A percentile compares a stretch with the other conserved stretches of the same genome.
Conservation (phyloP, 1,284 basidiomycete species). For the Sparassis latifolia region DNA sequence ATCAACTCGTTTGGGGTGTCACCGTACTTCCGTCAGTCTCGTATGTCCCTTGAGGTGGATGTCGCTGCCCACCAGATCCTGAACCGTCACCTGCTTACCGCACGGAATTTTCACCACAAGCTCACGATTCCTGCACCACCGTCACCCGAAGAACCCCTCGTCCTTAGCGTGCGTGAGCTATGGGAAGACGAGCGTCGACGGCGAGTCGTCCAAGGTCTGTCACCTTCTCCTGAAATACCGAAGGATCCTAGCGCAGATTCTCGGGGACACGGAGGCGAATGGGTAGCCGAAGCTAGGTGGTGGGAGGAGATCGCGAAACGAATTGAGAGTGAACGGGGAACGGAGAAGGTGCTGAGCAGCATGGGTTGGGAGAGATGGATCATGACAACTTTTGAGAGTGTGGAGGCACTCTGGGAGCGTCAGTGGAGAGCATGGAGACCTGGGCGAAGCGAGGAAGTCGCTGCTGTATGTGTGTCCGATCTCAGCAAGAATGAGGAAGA, state of each 20-base stretch:
- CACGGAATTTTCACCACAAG: conserved; percentile 72
- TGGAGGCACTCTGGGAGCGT: conserved; percentile 69
- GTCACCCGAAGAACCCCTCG: conserved; percentile 67
- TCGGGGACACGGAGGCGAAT: conserved; percentile 49
- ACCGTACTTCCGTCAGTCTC: conserved; percentile 59
- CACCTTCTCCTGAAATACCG: conserved; percentile 63
- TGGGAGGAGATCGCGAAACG: conserved; percentile 57
- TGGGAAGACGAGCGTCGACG: conserved; percentile 91
- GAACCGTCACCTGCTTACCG: conserved; percentile 66
- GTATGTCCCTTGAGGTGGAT: conserved; percentile 83
- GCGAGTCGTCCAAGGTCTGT: conserved; percentile 55
- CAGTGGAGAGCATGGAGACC: conserved; percentile 54
- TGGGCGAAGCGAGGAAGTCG: conserved; percentile 2
- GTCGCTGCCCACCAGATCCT: conserved; percentile 77
- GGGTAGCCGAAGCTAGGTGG: conserved; percentile 65
- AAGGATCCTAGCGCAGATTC: conserved; percentile 57
- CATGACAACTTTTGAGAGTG: conserved; percentile 85
- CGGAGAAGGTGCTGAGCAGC: conserved; percentile 18
- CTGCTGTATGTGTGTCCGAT: not conserved
- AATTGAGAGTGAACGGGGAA: conserved; percentile 44
- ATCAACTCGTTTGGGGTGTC: conserved; percentile 33
- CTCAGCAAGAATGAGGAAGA: conserved; percentile 3
- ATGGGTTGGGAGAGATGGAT: conserved; percentile 56
- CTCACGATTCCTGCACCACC: conserved; percentile 51
- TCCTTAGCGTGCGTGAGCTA: conserved; percentile 84